Conservation (phyloP, 2,329 filamentous ascomycete species). For the Calycina herbarum region DNA sequence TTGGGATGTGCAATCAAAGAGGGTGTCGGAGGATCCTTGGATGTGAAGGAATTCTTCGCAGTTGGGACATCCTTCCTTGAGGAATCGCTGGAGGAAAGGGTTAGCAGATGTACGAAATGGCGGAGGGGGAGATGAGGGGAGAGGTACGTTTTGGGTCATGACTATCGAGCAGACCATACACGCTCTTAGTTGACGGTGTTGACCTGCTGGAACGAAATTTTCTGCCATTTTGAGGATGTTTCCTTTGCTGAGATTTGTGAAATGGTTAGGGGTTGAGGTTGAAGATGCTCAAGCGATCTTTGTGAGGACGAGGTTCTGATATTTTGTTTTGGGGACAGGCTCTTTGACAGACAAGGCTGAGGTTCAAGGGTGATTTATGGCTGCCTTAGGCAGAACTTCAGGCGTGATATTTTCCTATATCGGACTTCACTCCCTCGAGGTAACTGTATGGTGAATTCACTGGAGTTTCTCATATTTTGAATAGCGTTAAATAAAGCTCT, state of each 20-base stretch:
- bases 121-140: slow-evolving; percentile 16
- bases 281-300: not conserved
- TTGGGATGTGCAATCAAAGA: slow-evolving; percentile 91
- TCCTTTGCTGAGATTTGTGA: not conserved
- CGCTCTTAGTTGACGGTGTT: slow-evolving; percentile 85
- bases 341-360: slow-evolving; percentile 1
- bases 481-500: no score
- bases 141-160: slow-evolving; percentile 70
- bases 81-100: slow-evolving; percentile 67
- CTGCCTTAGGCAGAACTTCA: no score
- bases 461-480: no score
- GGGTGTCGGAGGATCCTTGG: slow-evolving; percentile 72
- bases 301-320: not conserved
- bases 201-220: slow-evolving; percentile 70
- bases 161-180: slow-evolving; percentile 99
- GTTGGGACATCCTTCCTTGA: slow-evolving; percentile 87
- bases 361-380: not conserved
- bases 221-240: slow-evolving; percentile 39
- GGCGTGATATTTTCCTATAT: no score
- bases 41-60: slow-evolving; percentile 92
- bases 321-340: not conserved
- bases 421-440: no score
- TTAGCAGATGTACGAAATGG: slow-evolving; percentile 11
- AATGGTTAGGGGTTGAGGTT: not conserved
- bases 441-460: no score